These are phyloP conservation scores for Acaromyces ingoldii DNA, from an alignment of 1,284 basidiomycete species.

Conservation along the genomic window DNA sequence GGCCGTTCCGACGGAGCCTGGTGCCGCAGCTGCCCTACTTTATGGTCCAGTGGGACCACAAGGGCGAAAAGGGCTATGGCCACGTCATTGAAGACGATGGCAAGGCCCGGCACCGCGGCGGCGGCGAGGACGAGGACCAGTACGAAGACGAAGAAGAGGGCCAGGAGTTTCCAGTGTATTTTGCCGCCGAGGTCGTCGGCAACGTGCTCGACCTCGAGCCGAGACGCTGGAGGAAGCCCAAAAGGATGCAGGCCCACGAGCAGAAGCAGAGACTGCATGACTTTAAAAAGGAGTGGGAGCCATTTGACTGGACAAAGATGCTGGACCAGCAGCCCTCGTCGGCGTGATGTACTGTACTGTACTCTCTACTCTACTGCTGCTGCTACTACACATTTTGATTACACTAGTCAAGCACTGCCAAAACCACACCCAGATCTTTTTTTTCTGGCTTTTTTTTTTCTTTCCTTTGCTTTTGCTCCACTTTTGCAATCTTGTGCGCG, in stretches of 20 bases:
- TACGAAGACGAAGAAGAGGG: slow-evolving; percentile 69
- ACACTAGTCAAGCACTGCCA: too few species aligned
- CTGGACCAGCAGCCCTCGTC: slow-evolving; percentile 10
- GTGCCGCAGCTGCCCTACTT: slow-evolving; percentile 97
- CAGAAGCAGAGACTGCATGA: slow-evolving; percentile 50
- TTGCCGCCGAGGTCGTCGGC: slow-evolving; percentile 90
- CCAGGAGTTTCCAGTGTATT: slow-evolving; percentile 52
- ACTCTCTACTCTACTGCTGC: too few species aligned
- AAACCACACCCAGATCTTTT: too few species aligned
- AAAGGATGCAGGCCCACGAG: slow-evolving; percentile 60
- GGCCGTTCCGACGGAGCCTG: slow-evolving; percentile 55
- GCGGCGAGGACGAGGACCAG: slow-evolving; percentile 66
- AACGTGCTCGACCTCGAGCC: slow-evolving; percentile 83
- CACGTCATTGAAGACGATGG: slow-evolving; percentile 63
- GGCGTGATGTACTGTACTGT: too few species aligned
- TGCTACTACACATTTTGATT: too few species aligned
- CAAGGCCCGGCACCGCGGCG: slow-evolving; percentile 56
- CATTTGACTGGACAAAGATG: slow-evolving; percentile 53
- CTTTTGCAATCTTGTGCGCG: too few species aligned
- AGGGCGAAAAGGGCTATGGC: slow-evolving; percentile 69
- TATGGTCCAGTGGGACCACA: slow-evolving; percentile 96
- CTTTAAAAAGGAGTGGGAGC: slow-evolving; percentile 54
- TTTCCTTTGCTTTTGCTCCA: too few species aligned
- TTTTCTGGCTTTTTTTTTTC: too few species aligned
- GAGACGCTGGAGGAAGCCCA: slow-evolving; percentile 76